Evolutionary conservation across 2,329 filamentous ascomycete genomes (phyloP).

Genomic region (Teratosphaeria destructans): DNA sequence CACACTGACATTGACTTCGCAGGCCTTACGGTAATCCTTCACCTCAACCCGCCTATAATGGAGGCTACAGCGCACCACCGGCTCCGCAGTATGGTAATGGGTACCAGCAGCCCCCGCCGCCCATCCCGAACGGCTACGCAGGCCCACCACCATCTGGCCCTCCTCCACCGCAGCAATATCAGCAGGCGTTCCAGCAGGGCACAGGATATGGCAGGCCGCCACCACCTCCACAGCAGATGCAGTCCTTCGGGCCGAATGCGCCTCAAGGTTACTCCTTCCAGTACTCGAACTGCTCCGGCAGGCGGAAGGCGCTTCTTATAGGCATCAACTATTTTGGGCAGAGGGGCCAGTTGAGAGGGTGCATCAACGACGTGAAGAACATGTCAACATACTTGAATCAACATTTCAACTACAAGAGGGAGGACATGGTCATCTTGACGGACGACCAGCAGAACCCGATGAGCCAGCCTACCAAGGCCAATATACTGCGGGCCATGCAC

Average conservation of each 20-base stretch:
- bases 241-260: constrained; percentile 70
- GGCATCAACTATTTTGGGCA: constrained; percentile 97
- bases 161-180: constrained; percentile 10
- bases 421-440: constrained; percentile 94
- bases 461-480: constrained; percentile 92
- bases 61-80: constrained; percentile 31
- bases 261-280: constrained; percentile 74
- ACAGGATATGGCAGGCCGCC: constrained; percentile 17
- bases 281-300: constrained; percentile 83
- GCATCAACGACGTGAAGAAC: constrained; percentile 96
- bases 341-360: constrained; percentile 78
- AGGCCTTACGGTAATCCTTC: constrained; percentile 25
- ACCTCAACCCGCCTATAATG: constrained; percentile 31
- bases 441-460: constrained; percentile 96
- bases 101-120: constrained; percentile 20
- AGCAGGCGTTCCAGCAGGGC: constrained; percentile 11
- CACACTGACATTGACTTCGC: neutral
- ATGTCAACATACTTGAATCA: constrained; percentile 86
- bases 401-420: constrained; percentile 82
- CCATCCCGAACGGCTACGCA: constrained; percentile 40
- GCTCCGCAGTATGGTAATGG: constrained; percentile 21
- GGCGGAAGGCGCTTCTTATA: constrained; percentile 79
- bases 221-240: constrained; percentile 30
- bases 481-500: constrained; percentile 92
- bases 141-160: constrained; percentile 16